A percentile compares a stretch with the other conserved stretches of the same genome.
Evolutionary conservation across 208 protist species (phyloP).

Genomic region (Porcisia hertigi): DNA sequence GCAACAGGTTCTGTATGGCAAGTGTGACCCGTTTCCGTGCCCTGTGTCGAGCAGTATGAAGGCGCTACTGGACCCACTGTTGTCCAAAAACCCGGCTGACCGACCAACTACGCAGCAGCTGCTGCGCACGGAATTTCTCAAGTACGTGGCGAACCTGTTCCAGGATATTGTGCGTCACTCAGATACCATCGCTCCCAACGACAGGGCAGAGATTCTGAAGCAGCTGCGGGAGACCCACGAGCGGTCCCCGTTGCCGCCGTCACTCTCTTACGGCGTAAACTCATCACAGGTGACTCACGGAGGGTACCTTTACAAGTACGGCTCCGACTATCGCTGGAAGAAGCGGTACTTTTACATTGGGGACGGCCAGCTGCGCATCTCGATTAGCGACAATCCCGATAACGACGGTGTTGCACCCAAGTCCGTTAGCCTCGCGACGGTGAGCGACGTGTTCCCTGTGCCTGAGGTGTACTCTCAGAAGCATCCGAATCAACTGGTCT

Average conservation of each 20-base stretch:
- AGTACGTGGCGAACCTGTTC: constrained; percentile 90
- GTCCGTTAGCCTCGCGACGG: constrained; percentile 70
- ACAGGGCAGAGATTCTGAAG: constrained; percentile 70
- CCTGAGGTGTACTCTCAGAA: constrained; percentile 85
- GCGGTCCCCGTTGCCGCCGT: constrained; percentile 46
- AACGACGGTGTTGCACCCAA: constrained; percentile 73
- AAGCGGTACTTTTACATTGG: constrained; percentile 82
- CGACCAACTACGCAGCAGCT: constrained; percentile 78
- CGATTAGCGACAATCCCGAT: constrained; percentile 74
- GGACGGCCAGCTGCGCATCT: constrained; percentile 77
- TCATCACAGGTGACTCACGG: constrained; percentile 66
- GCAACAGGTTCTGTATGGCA: constrained; percentile 78
- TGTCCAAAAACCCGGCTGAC: constrained; percentile 61
- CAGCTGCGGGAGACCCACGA: constrained; percentile 59
- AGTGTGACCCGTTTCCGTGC: constrained; percentile 81
- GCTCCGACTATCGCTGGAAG: constrained; percentile 87
- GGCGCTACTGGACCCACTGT: constrained; percentile 64
- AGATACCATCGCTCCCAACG: constrained; percentile 56
- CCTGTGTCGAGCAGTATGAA: constrained; percentile 70
- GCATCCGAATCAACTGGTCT: constrained; percentile 84
- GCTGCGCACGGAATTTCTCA: constrained; percentile 83
- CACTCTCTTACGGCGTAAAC: constrained; percentile 56
- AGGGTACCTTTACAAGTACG: constrained; percentile 85
- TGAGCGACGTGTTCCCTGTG: constrained; percentile 84
- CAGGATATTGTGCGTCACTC: constrained; percentile 88